These are phyloP conservation scores for Sporobolomyces phaffii DNA, from an alignment of 768 basidiomycete species.

Conservation along the genomic window DNA sequence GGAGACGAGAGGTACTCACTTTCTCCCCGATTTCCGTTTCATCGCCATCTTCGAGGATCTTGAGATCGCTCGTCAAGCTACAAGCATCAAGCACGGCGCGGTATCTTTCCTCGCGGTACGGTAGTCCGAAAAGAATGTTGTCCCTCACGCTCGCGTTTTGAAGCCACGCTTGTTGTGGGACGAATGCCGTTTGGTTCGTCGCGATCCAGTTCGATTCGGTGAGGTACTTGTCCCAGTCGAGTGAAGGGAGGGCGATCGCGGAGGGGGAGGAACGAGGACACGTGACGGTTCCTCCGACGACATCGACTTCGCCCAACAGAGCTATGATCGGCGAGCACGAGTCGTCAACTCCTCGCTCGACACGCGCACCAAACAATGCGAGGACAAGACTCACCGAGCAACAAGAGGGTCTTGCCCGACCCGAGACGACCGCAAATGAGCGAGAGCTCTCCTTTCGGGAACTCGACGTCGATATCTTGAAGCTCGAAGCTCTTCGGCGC, in stretches of 20 bases:
- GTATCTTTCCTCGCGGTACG: conserved; percentile 61
- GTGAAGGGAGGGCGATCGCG: conserved; percentile 38
- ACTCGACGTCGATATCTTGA: conserved; percentile 58
- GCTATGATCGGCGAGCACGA: conserved; percentile 16
- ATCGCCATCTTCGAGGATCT: conserved; percentile 68
- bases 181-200: conserved; percentile 55
- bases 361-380: no score
- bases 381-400: conserved; percentile 22
- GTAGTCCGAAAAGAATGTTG: conserved; percentile 63
- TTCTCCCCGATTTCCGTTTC: conserved; percentile 52
- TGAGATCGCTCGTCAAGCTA: conserved; percentile 62
- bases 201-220: conserved; percentile 34
- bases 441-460: conserved; percentile 62
- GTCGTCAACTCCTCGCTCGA: no score
- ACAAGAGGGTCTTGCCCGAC: conserved; percentile 33
- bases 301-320: conserved; percentile 42
- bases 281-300: conserved; percentile 38
- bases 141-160: conserved; percentile 43
- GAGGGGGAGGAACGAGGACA: conserved; percentile 30
- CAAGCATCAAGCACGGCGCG: conserved; percentile 66
- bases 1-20: no score
- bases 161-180: conserved; percentile 63
- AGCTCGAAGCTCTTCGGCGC: conserved; percentile 38
- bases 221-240: conserved; percentile 39
- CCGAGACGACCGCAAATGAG: conserved; percentile 32